Base-by-base conservation (phyloP, 2,329 filamentous ascomycete genomes). In the Shiraia sp. region DNA sequence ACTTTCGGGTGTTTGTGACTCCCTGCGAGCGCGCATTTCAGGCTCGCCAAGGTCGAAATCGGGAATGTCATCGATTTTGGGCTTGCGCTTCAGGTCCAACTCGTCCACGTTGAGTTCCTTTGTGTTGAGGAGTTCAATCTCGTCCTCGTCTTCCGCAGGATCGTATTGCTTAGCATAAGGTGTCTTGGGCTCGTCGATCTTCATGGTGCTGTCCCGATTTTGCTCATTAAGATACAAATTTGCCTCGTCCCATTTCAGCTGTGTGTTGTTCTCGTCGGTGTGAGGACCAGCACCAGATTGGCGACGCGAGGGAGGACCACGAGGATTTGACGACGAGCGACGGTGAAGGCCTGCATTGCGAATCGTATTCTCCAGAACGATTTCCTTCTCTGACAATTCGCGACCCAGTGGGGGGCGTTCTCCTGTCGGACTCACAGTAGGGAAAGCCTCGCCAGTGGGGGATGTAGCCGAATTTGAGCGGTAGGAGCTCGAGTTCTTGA, bases 141-240 rank as follows among this genome's bases (percentile, higher is more conserved):
- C 89, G 24, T 86, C 87, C 36, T 90, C 89, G 51, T 97, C 92
- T 63, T 96, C 90, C 29, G 83, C 70, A 4, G 91, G 90, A 64
- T 97, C 88, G 71, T 96, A 96, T 63, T 90, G 89, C 64, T 86
- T 87, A 25, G 90, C 93, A 68, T 92, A 99, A 4, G 93, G 93
- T 6, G 93, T 99, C 79, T 99, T 99, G 48, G 93, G 93, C 75
- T 99, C 93, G 55, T 90, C 88, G 53, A 99, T 99, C 79, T 97
- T 99, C 93, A 99, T 99, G 45, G 91, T 96, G 49, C 87, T 86
- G 45, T 85, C 90, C 72, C 88, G 91, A 72, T 97, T 90, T 72
- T 97, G 92, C 74, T 99, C 93, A 6, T 93, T 93, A 38, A 99
- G 80, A 73, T 96, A 99, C 23, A 99, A 80, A 66, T 99, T 99